Evolutionary conservation across 495 filamentous ascomycete species (phyloP).

Genomic region (Pseudoneurospora amorphoporcata): DNA sequence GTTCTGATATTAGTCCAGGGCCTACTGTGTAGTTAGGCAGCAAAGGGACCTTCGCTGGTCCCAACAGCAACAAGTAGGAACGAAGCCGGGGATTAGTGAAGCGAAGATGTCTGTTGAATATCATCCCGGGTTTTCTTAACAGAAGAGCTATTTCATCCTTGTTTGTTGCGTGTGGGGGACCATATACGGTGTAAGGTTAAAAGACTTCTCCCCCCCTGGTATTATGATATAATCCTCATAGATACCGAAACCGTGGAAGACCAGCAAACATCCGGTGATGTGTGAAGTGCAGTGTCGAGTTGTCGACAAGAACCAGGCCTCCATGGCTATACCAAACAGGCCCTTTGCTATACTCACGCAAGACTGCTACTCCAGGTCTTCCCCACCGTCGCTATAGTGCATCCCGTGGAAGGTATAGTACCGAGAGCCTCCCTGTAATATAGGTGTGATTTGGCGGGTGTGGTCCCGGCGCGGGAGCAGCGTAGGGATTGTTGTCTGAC

Average conservation of each 20-base stretch:
- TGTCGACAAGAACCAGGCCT: not conserved
- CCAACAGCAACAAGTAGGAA: not conserved
- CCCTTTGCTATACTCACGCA: not conserved
- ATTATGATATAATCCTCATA: not conserved
- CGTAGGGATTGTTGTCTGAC: conserved; percentile 1
- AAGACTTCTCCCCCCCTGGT: not conserved
- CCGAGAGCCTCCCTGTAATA: not conserved
- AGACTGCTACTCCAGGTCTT: not conserved
- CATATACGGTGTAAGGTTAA: not conserved
- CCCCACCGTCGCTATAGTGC: not conserved
- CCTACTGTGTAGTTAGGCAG: not conserved
- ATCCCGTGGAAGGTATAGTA: not conserved
- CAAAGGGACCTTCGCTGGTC: not conserved
- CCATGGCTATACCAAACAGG: not conserved
- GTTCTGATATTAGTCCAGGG: not conserved
- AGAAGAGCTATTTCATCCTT: not conserved
- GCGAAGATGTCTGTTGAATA: not conserved
- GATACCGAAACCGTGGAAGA: not conserved
- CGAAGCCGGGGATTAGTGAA: not conserved
- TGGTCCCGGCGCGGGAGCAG: not conserved
- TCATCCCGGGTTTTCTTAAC: not conserved
- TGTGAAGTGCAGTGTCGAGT: not conserved
- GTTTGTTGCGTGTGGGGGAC: not conserved
- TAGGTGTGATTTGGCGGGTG: not conserved
- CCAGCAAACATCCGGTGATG: not conserved